A percentile compares a stretch with the other conserved stretches of the same genome.
phyloP scores from a whole-genome alignment of 148 eudicot genomes.

The Rhododendron mucronatum region DNA sequence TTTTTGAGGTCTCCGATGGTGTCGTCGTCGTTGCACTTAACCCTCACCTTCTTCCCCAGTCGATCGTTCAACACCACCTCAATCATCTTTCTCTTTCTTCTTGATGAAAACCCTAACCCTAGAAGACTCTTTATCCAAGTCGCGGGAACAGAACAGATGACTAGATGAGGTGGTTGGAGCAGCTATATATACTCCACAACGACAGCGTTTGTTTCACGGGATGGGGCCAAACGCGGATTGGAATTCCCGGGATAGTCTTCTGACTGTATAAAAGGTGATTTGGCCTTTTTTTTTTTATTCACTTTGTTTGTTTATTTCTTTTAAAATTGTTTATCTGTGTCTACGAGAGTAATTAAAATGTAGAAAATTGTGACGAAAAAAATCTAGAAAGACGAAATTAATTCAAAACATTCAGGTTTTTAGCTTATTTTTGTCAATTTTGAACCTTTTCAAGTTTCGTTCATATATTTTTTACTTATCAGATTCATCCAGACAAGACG shows the following conservation, averaged over 20 bases:
- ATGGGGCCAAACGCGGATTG: neutral
- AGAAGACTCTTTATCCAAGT: neutral
- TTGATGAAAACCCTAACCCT: neutral
- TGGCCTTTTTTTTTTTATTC: too few species aligned
- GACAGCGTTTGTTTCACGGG: neutral
- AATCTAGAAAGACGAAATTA: too few species aligned
- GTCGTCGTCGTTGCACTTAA: slow-evolving; percentile 95
- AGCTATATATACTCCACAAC: neutral
- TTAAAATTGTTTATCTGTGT: too few species aligned
- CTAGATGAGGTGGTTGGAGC: neutral
- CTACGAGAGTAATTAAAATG: too few species aligned
- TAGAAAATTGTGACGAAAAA: too few species aligned
- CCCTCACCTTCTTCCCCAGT: slow-evolving; percentile 76
- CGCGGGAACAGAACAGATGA: neutral
- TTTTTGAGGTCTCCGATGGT: slow-evolving; percentile 91
- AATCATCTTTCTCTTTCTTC: slow-evolving; percentile 43
- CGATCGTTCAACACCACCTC: slow-evolving; percentile 74
- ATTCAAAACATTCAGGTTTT: too few species aligned
- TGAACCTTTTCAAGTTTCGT: too few species aligned
- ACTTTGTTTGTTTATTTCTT: too few species aligned
- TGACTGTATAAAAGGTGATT: too few species aligned
- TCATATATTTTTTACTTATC: too few species aligned
- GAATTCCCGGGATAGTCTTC: neutral
- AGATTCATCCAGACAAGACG: neutral
- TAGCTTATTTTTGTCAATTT: too few species aligned